Base-by-base conservation (phyloP, 495 filamentous ascomycete genomes). In the Friedmanniomyces simplex region DNA sequence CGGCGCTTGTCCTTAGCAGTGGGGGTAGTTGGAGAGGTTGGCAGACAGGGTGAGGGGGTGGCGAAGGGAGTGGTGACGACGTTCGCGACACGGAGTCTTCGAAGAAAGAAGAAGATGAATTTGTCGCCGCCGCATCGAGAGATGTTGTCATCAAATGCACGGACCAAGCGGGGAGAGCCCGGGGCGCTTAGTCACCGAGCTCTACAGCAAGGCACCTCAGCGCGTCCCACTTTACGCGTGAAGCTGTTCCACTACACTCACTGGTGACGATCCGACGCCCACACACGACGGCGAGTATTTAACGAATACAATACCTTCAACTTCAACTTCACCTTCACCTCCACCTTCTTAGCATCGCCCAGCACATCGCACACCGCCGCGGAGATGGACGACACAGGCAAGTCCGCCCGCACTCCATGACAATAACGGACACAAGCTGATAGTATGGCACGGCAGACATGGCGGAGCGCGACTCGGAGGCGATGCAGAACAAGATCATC, bases 401-500 rank as follows among this genome's bases (percentile, higher is more conserved):
- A n/a, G 41, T 43, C 3, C 20, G 5, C 41, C 41, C 28, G 28
- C 28, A 32, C 4, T 32, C 10, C 28, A 32, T 10, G 10, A 32
- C 4, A 32, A 32, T 10, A 32, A 10, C 28, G 28, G 10, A 10
- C 13, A 45, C 4, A 22, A 22, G 16, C 41, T 45, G 18, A 25
- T 24, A 47, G 21, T n/a, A 52, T n/a, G 22, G 50, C 8, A 43
- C 39, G 14, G 52, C 34, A 48, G 45, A 56, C 26, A 52, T 52
- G 49, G 49, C 11, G 20, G 21, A 11, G 22, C 24, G 24, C 24
- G 54, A 61, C 20, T 24, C 39, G 24, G 61, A 55, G 52, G 79
- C 82, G 65, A 82, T 83, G 30, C 80, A 82, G 51, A 79, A 95
- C 67, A 89, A 94, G 71, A 82, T 93, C 48, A 86, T 97, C 71